Percentiles rank a stretch among this genome's conserved stretches.
phyloP scores from a whole-genome alignment of 2,329 filamentous ascomycete species.

The Ceratocystis variospora region DNA sequence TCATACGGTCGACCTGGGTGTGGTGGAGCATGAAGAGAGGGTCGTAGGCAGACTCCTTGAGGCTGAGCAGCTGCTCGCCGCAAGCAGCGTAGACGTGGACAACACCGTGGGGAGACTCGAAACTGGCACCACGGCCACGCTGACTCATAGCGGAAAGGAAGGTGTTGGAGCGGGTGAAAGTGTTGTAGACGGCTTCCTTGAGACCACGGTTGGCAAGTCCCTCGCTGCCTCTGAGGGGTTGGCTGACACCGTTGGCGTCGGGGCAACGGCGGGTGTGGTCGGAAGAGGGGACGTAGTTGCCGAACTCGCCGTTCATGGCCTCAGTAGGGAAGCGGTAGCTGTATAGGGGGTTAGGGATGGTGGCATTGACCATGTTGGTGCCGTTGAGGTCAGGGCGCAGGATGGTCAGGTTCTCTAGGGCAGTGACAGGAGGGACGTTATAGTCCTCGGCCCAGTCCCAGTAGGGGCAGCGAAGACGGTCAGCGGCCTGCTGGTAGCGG shows the following conservation, averaged over 20 bases:
- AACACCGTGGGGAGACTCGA: slow-evolving; percentile 33
- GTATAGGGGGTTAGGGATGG: slow-evolving; percentile 39
- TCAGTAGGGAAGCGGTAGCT: slow-evolving; percentile 36
- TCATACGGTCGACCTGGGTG: slow-evolving; percentile 50
- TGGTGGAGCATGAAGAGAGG: slow-evolving; percentile 38
- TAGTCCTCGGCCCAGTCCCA: slow-evolving; percentile 41
- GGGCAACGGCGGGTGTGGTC: slow-evolving; percentile 29
- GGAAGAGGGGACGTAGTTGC: slow-evolving; percentile 25
- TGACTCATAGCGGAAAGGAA: slow-evolving; percentile 28
- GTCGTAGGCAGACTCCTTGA: slow-evolving; percentile 33
- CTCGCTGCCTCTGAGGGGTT: slow-evolving; percentile 30
- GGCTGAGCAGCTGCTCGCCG: slow-evolving; percentile 30
- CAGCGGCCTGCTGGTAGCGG: slow-evolving; percentile 33
- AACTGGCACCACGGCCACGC: slow-evolving; percentile 27
- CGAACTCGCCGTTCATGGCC: slow-evolving; percentile 28
- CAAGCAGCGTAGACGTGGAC: slow-evolving; percentile 32
- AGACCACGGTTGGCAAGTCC: slow-evolving; percentile 27
- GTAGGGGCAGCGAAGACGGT: slow-evolving; percentile 35
- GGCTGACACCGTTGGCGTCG: slow-evolving; percentile 24
- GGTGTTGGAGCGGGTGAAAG: slow-evolving; percentile 28
- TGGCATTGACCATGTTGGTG: slow-evolving; percentile 20
- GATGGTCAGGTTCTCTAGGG: slow-evolving; percentile 27
- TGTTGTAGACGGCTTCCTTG: slow-evolving; percentile 31
- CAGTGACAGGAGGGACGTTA: slow-evolving; percentile 32
- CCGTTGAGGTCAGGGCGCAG: slow-evolving; percentile 29